A percentile compares a stretch with the other conserved stretches of the same genome.
These are phyloP conservation scores for Colletotrichum musae DNA, from an alignment of 2,329 filamentous ascomycete genomes.

Conservation along the genomic window DNA sequence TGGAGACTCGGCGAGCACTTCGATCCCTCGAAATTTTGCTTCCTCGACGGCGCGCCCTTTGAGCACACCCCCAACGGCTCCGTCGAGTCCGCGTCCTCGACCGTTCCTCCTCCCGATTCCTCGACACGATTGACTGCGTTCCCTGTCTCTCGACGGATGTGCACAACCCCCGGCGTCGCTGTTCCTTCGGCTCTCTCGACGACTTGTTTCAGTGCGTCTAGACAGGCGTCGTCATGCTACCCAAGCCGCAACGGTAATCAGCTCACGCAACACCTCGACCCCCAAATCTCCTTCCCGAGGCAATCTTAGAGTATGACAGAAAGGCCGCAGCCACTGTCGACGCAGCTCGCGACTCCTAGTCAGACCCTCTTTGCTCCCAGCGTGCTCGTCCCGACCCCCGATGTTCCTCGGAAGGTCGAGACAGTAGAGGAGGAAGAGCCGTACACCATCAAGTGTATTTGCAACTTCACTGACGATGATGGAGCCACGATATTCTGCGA, in stretches of 20 bases:
- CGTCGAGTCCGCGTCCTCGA: slow-evolving; percentile 28
- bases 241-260: slow-evolving; percentile 67
- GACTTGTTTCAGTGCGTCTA: slow-evolving; percentile 53
- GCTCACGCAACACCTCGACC: slow-evolving; percentile 54
- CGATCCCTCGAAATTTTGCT: slow-evolving; percentile 3
- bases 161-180: slow-evolving; percentile 17
- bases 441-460: slow-evolving; percentile 98
- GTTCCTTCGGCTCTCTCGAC: slow-evolving; percentile 24
- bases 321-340: slow-evolving; percentile 66
- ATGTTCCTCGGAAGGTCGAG: slow-evolving; percentile 64
- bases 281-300: slow-evolving; percentile 57
- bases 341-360: slow-evolving; percentile 70
- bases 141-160: slow-evolving; percentile 36
- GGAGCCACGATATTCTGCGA: slow-evolving; percentile 98
- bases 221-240: slow-evolving; percentile 71
- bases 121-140: slow-evolving; percentile 17
- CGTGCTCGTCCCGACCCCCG: slow-evolving; percentile 55
- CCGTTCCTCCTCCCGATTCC: background rate
- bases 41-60: slow-evolving; percentile 25
- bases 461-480: slow-evolving; percentile 93
- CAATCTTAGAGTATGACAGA: slow-evolving; percentile 74
- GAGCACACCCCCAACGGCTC: slow-evolving; percentile 13
- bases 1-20: slow-evolving; percentile 7
- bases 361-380: slow-evolving; percentile 61
- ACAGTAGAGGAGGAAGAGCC: slow-evolving; percentile 80